These are phyloP conservation scores for Massarina eburnea DNA, from an alignment of 2,329 filamentous ascomycete genomes.

Conservation along the genomic window DNA sequence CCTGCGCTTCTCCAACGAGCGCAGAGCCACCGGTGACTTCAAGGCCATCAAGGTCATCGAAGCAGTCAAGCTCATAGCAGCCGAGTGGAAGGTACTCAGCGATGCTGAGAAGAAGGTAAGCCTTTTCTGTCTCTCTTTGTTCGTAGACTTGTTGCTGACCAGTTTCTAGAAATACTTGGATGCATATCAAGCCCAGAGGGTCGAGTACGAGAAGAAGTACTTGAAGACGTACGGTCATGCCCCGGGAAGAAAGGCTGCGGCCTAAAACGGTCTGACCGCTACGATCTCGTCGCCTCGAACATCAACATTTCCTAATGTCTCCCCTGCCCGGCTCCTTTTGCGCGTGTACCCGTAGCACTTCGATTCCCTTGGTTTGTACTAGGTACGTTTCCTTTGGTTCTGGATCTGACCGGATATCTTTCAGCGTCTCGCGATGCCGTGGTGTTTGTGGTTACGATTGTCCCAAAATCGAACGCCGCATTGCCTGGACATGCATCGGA, in stretches of 20 bases:
- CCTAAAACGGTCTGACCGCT: too few species aligned
- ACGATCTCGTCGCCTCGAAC: too few species aligned
- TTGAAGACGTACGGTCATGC: not conserved
- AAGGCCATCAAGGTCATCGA: conserved; percentile 49
- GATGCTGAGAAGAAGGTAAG: conserved; percentile 52
- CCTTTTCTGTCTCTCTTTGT: not conserved
- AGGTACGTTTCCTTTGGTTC: not conserved
- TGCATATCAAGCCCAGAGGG: conserved; percentile 17
- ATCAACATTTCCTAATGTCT: too few species aligned
- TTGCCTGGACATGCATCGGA: not conserved
- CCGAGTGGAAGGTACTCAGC: conserved; percentile 54
- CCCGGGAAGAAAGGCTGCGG: too few species aligned
- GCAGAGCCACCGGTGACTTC: conserved; percentile 53
- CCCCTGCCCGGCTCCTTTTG: too few species aligned
- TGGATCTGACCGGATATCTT: not conserved
- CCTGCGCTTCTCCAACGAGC: conserved; percentile 49
- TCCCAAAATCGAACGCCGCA: not conserved
- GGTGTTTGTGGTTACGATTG: not conserved
- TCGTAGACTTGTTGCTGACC: conserved; percentile 18
- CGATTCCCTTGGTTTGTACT: not conserved
- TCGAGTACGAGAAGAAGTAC: conserved; percentile 15
- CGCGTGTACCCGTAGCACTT: not conserved
- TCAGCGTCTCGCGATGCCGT: too few species aligned
- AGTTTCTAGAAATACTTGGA: conserved; percentile 35
- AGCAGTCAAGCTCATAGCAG: conserved; percentile 40